These are phyloP conservation scores for Zasmidium cellare DNA, from an alignment of 2,329 filamentous ascomycete species.

Conservation along the genomic window DNA sequence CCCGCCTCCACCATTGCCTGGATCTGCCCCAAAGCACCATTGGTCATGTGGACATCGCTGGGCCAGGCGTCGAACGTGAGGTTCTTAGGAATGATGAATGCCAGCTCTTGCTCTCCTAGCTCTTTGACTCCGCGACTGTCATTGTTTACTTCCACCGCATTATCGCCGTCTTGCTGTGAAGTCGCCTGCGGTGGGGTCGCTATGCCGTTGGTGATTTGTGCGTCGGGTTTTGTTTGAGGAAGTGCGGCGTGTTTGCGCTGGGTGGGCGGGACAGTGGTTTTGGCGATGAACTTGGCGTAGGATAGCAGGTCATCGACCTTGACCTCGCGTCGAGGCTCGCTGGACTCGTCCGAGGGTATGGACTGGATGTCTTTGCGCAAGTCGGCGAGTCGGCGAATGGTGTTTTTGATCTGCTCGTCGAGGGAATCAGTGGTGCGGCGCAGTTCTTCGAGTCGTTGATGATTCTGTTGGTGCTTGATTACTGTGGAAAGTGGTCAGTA, in stretches of 20 bases:
- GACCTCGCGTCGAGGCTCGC: conserved; percentile 51
- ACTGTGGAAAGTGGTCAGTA: conserved; percentile 43
- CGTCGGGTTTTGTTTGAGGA: conserved; percentile 8
- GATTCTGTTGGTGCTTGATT: conserved; percentile 72
- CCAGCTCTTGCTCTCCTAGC: conserved; percentile 38
- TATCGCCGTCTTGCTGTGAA: conserved; percentile 17
- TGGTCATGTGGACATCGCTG: conserved; percentile 65
- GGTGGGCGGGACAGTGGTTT: conserved; percentile 72
- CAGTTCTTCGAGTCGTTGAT: conserved; percentile 67
- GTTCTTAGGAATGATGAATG: conserved; percentile 44
- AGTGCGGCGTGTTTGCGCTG: conserved; percentile 31
- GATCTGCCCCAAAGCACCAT: conserved; percentile 63
- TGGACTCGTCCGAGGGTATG: conserved; percentile 50
- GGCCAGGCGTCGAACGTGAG: conserved; percentile 75
- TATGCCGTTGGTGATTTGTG: conserved; percentile 34
- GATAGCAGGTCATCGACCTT: conserved; percentile 71
- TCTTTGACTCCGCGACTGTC: conserved; percentile 19
- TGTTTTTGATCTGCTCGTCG: conserved; percentile 71
- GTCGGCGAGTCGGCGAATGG: conserved; percentile 66
- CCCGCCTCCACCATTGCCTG: conserved; percentile 64
- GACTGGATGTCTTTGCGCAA: conserved; percentile 72
- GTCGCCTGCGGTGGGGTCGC: conserved; percentile 28
- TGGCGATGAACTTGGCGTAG: conserved; percentile 78
- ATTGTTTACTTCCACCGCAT: conserved; percentile 13
- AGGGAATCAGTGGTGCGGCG: conserved; percentile 64